Conservation (phyloP, 805 yeast species). For the Candida adriatica region DNA sequence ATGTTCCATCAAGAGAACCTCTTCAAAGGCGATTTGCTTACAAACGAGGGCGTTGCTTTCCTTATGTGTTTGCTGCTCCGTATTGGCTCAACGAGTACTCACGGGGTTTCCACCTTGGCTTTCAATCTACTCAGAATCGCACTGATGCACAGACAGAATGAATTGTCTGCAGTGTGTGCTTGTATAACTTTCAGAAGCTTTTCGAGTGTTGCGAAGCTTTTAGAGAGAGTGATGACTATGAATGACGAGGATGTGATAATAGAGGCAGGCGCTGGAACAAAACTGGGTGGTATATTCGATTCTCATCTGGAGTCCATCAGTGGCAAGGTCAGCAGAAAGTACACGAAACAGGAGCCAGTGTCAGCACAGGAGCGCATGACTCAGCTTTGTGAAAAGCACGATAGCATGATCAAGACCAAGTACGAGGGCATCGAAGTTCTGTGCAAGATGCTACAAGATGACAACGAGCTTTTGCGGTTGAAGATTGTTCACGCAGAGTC, state of each 20-base stretch:
- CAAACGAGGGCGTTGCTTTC: conserved; percentile 28
- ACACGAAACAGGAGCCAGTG: conserved; percentile 12
- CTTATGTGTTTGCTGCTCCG: conserved; percentile 25
- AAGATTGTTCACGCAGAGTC: conserved; percentile 33
- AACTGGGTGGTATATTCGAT: conserved; percentile 13
- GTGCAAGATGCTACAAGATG: conserved; percentile 11
- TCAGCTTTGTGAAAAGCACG: conserved; percentile 12
- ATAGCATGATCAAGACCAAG: conserved; percentile 17
- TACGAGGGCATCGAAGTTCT: conserved; percentile 20
- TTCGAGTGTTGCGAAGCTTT: conserved; percentile 16
- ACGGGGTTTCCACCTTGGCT: conserved; percentile 14
- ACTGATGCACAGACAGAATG: conserved; percentile 26
- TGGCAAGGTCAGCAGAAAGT: conserved; percentile 19
- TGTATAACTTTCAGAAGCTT: conserved; percentile 22
- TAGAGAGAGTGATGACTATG: conserved; percentile 19
- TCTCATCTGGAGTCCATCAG: conserved; percentile 19
- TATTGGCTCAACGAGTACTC: conserved; percentile 12
- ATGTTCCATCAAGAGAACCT: conserved; percentile 27
- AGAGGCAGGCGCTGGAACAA: conserved; percentile 10
- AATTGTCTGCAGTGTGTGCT: conserved; percentile 22
- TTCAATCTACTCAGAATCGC: conserved; percentile 28
- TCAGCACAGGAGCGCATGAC: conserved; percentile 12
- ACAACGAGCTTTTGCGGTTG: conserved; percentile 15
- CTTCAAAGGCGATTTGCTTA: conserved; percentile 26
- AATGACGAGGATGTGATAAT: conserved; percentile 25